phyloP scores from a whole-genome alignment of 2,329 filamentous ascomycete genomes.

The Fusarium liriodendri region DNA sequence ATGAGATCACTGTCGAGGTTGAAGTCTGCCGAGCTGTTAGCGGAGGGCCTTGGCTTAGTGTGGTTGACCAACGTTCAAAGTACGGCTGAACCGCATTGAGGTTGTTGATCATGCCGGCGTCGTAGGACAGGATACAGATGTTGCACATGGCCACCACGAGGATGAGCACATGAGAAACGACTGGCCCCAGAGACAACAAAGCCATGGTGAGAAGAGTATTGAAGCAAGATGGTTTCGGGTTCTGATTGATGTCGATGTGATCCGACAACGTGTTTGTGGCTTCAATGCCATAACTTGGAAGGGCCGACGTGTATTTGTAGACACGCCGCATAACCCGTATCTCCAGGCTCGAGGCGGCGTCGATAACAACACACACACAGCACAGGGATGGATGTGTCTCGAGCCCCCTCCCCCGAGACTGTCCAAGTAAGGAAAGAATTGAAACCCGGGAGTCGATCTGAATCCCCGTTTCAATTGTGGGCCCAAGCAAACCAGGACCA shows the following conservation, averaged over 20 bases:
- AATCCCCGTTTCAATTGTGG: slow-evolving; percentile 15
- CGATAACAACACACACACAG: neutral
- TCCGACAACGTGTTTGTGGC: neutral
- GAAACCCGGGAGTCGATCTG: slow-evolving; percentile 3
- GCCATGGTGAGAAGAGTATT: neutral
- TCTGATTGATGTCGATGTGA: neutral
- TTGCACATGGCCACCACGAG: slow-evolving; percentile 17
- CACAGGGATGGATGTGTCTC: neutral
- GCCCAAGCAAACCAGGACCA: neutral
- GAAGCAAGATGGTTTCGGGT: neutral
- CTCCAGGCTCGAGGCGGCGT: neutral
- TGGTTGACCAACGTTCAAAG: slow-evolving; percentile 1
- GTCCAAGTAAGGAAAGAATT: slow-evolving; percentile 4
- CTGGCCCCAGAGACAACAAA: neutral
- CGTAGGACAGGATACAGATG: slow-evolving; percentile 20
- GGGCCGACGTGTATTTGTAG: neutral
- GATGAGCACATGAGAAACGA: slow-evolving; percentile 9
- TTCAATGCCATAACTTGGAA: neutral
- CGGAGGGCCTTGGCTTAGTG: neutral
- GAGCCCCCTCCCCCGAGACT: neutral
- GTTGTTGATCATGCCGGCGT: slow-evolving; percentile 21
- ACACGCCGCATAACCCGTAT: neutral
- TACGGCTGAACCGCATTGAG: slow-evolving; percentile 15
- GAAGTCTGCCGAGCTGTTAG: slow-evolving; percentile 10
- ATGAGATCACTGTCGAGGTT: slow-evolving; percentile 9